Base-by-base conservation (phyloP, 306 rosid species). In the Lathyrus aphaca region DNA sequence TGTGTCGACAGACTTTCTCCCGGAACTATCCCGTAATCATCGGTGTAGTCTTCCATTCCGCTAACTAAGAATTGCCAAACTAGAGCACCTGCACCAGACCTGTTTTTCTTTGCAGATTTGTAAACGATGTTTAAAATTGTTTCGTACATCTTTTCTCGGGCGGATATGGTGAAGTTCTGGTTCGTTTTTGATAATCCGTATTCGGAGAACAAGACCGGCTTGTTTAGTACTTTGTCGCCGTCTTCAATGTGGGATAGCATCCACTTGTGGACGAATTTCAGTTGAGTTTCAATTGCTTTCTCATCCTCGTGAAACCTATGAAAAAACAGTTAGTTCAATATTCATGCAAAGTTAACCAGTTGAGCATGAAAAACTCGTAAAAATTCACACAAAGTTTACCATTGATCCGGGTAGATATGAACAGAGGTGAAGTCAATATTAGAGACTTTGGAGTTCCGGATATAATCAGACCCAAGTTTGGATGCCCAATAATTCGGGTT, bases 401-500 rank as follows among this genome's bases (percentile, higher is more conserved):
- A 94, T 14, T 94, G 98, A 72, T 94, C 98, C 0, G 97, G 86
- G 76, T 94, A 94, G 78, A 94, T 90, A 75, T 94, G 98, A 80
- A 87, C 98, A 0, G 96, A 90, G 21, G 97, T 82, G 65, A 94
- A 94, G 73, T 94, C 98, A 32, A 94, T 72, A 54, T 80, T 5
- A n/a, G 94, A 67, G 72, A 71, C 42, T 40, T 81, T 82, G 72
- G 96, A 86, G 79, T 94, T 94, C 74, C 97, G 91, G 66, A 87
- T 84, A 75, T 88, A 93, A 87, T 94, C 98, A 8, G 94, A 82
- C 39, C 98, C 97, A 32, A 94, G 96, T 59, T 72, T 81, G n/a
- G 99, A 91, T 18, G 99, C 99, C 99, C 99, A 94, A 32, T 68
- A 82, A 80, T 87, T 91, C 2, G 99, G 99, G 72, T 94, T 94